Conservation (phyloP, 2,329 filamentous ascomycete species). For the Dothiorella sarmentorum region DNA sequence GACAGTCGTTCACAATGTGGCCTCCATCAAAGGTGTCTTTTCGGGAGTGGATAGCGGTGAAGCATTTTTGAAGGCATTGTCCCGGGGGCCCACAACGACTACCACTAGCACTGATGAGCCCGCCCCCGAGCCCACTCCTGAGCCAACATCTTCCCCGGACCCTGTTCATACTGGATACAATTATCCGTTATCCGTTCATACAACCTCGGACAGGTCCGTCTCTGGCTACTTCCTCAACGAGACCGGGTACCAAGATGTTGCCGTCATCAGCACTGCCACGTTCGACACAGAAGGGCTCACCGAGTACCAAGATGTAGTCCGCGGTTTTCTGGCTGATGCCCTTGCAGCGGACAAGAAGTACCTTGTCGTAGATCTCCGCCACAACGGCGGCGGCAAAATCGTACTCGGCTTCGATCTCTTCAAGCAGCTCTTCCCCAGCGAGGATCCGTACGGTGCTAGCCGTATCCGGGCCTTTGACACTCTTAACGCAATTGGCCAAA, state of each 20-base stretch:
- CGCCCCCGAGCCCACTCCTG: no score
- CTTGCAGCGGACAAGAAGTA: slow-evolving; percentile 53
- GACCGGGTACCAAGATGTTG: slow-evolving; percentile 42
- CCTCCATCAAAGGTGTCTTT: slow-evolving; percentile 32
- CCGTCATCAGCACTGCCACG: slow-evolving; percentile 44
- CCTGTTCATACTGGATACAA: slow-evolving; percentile 30
- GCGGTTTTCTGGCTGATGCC: slow-evolving; percentile 47
- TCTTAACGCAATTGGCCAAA: slow-evolving; percentile 31
- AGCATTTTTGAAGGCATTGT: slow-evolving; percentile 41
- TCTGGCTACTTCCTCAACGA: slow-evolving; percentile 47
- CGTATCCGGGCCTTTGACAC: slow-evolving; percentile 47
- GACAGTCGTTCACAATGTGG: slow-evolving; percentile 31
- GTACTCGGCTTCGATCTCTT: slow-evolving; percentile 46
- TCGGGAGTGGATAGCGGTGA: slow-evolving; percentile 37
- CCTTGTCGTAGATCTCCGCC: slow-evolving; percentile 61
- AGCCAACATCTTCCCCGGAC: slow-evolving; percentile 21
- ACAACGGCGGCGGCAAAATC: slow-evolving; percentile 56
- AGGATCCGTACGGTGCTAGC: slow-evolving; percentile 43
- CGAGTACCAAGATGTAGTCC: slow-evolving; percentile 39
- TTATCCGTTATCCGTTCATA: slow-evolving; percentile 39
- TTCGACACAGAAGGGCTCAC: slow-evolving; percentile 33
- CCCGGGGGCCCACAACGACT: slow-evolving; percentile 25
- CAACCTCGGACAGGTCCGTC: slow-evolving; percentile 35
- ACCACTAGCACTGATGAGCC: slow-evolving; percentile 21
- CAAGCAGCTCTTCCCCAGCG: slow-evolving; percentile 51